Percentiles rank a stretch among this genome's conserved stretches.
Evolutionary conservation across 305 asterid genomes (phyloP).

Genomic region (Solanum chacoense): DNA sequence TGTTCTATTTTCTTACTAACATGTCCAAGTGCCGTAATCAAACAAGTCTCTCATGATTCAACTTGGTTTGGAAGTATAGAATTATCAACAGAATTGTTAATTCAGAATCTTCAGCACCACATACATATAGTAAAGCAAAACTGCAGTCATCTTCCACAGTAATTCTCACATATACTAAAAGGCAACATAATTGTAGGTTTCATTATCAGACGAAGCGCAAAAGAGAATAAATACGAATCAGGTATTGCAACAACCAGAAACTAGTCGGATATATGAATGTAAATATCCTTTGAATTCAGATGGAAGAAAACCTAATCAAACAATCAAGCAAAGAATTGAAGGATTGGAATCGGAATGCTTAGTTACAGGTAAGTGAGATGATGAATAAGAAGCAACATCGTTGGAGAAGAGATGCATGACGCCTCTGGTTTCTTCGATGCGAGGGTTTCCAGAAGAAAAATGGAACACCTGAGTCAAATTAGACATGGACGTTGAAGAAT

Average conservation of each 20-base stretch:
- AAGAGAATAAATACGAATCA: not conserved
- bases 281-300: not conserved
- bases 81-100: not conserved
- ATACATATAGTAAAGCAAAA: not conserved
- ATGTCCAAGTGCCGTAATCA: not conserved
- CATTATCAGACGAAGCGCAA: not conserved
- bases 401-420: conserved; percentile 65
- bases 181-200: not conserved
- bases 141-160: not conserved
- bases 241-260: not conserved
- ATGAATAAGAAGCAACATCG: conserved; percentile 27
- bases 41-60: not conserved
- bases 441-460: conserved; percentile 96
- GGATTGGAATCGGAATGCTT: not conserved
- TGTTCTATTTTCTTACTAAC: not conserved
- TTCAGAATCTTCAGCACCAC: not conserved
- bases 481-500: conserved; percentile 17
- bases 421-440: conserved; percentile 87
- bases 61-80: not conserved
- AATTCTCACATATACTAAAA: not conserved
- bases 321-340: not conserved
- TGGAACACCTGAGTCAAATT: conserved; percentile 34
- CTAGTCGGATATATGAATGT: not conserved
- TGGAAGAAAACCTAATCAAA: not conserved
- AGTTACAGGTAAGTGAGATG: conserved; percentile 52